Evolutionary conservation across 805 yeast genomes (phyloP).

Genomic region (Cyberlindnera mrakii): DNA sequence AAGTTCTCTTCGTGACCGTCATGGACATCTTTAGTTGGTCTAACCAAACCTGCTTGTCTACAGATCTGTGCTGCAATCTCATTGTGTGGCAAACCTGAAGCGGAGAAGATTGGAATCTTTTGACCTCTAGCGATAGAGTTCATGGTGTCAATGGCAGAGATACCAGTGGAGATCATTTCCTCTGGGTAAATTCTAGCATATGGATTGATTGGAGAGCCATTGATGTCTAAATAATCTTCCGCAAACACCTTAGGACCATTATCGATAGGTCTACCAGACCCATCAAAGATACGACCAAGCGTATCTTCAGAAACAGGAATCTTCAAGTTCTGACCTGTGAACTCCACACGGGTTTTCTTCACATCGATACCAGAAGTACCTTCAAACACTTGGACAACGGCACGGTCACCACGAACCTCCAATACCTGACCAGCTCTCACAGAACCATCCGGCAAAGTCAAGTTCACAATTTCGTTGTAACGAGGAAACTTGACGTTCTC

Average conservation of each 20-base stretch:
- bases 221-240: constrained; percentile 96
- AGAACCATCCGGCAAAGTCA: constrained; percentile 94
- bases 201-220: constrained; percentile 98
- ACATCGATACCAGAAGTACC: constrained; percentile 99
- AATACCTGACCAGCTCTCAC: constrained; percentile 95
- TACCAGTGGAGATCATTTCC: constrained; percentile 99
- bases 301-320: constrained; percentile 96
- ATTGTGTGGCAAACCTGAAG: constrained; percentile 98
- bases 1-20: constrained; percentile 99
- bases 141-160: constrained; percentile 98
- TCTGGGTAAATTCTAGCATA: constrained; percentile 98
- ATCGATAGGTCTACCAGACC: constrained; percentile 98
- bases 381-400: constrained; percentile 97
- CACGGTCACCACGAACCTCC: constrained; percentile 95
- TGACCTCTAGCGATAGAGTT: constrained; percentile 99
- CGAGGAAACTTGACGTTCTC: constrained; percentile 85
- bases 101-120: constrained; percentile 97
- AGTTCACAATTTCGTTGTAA: constrained; percentile 92
- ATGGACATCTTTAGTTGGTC: constrained; percentile 99
- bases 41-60: constrained; percentile 98
- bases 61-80: constrained; percentile 99
- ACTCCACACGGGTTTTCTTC: constrained; percentile 94
- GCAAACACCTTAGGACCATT: constrained; percentile 98
- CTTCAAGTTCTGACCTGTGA: constrained; percentile 90
- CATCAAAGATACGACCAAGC: constrained; percentile 97